Base-by-base conservation (phyloP, 2,329 filamentous ascomycete species). In the Clonostachys chloroleuca region DNA sequence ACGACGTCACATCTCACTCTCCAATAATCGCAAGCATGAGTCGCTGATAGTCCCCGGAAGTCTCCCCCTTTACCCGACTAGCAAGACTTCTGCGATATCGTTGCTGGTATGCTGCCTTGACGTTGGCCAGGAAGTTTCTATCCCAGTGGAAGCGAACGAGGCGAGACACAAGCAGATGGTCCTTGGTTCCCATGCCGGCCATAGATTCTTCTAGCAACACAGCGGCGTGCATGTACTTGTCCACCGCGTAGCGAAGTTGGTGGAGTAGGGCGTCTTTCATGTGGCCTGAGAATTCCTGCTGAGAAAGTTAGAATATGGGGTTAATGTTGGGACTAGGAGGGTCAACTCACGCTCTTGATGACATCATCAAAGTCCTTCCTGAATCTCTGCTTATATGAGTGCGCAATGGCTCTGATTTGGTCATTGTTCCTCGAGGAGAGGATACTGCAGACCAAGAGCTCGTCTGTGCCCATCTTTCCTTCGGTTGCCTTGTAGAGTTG, bases 71-170 rank as follows among this genome's bases (percentile, higher is more conserved):
- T 59, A 97, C 87, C 43, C 90, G 76, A 47, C 74, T 73, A 12
- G 79, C 75, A 47, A 97, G 68, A 52, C 83, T 84, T 57, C 72
- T 81, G 55, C 80, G 77, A 66, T 86, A 95, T 42, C 78, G 77
- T 57, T 86, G 80, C 58, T 83, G 74, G 66, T 91, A 97, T 10
- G 88, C 90, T 0, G 74, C 78, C 67, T 89, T 91, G 48, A 95
- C 86, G 54, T 89, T 86, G 44, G 83, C 80, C 74, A 95, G 75
- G 55, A 87, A 81, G 47, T 74, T 75, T 36, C 77, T 76, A 60
- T 96, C 83, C 92, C 92, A 97, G 66, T 97, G 92, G 43, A 81
- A 76, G 18, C 89, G 78, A 2, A 96, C 81, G 5, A 94, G 77
- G n/a, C 91, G 78, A 30, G 84, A 78, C 14, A 95, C 80, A 4